Base-by-base conservation (phyloP, 345 rosid species). In the Brassica nigra region DNA sequence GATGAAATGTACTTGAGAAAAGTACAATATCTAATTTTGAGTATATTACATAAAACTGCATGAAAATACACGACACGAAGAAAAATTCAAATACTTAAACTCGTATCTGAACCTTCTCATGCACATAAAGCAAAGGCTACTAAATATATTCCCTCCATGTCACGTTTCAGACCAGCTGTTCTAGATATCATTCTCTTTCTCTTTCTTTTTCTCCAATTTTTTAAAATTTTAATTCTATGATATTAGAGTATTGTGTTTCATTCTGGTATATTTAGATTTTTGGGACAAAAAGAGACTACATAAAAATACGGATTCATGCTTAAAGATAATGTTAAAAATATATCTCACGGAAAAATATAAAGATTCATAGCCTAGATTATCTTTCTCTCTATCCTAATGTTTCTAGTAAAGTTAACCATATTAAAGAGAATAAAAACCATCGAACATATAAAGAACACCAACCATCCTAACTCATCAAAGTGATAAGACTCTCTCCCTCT, bases 391-490 rank as follows among this genome's bases (percentile, higher is more conserved):
- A 28, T 71, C 44, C 49, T 36, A 71, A 65, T 81, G 80, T 57
- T 57, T 64, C 30, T 55, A 76, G 76, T 42, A 75, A 81, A 81
- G 76, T 70, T 81, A 57, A 65, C 64, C 58, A 69, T 71, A 28
- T 59, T 65, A 39, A 71, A 76, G 74, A 27, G 77, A 81, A 81
- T 76, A 76, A 76, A 81, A 76, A 33, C 69, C 47, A 71, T 81
- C 18, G 69, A 76, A 71, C 83, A 63, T 76, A 70, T 80, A 80
- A 76, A 80, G 77, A 76, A 66, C 80, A 76, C 80, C 69, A 76
- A 80, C 73, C 80, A 76, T 65, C 69, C 36, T 76, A 76, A 76
- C 80, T 70, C 77, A 57, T 64, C 72, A 80, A 80, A 76, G 77
- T 71, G 77, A 71, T 58, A 71, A 71, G 64, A n/a, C 73, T 64